A percentile compares a stretch with the other conserved stretches of the same genome.
Conservation (phyloP, 768 basidiomycete species). For the Auriculariales sp. region DNA sequence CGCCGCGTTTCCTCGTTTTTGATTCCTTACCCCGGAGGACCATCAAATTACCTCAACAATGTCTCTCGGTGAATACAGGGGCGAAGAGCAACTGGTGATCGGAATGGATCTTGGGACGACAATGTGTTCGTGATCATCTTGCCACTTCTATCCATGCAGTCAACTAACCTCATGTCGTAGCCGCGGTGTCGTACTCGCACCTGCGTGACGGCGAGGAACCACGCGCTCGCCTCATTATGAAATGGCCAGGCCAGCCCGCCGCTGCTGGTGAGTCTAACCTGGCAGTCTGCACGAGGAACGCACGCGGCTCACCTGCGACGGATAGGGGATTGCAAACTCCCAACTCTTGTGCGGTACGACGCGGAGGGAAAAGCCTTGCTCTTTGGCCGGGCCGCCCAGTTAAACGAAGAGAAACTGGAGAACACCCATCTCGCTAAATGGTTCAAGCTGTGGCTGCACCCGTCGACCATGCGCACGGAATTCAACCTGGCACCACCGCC, state of each 20-base stretch:
- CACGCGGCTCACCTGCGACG: no score
- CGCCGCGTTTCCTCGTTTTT: no score
- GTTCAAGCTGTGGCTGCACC: neutral
- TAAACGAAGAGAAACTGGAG: neutral
- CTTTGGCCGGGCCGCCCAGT: neutral
- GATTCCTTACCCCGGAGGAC: no score
- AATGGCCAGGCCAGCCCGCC: neutral
- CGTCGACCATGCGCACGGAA: neutral
- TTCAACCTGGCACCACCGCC: conserved; percentile 19
- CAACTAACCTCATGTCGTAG: neutral
- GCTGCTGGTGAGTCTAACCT: neutral
- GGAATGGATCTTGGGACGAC: neutral
- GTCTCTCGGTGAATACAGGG: neutral
- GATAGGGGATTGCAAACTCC: neutral
- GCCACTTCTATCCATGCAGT: neutral
- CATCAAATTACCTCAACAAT: neutral
- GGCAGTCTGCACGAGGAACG: neutral
- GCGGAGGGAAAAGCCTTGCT: neutral
- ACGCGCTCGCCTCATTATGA: neutral
- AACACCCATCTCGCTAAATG: neutral
- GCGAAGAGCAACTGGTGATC: neutral
- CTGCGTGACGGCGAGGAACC: neutral
- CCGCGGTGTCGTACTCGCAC: neutral
- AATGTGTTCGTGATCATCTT: neutral
- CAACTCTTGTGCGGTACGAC: neutral